Conservation (phyloP, 371 early-diverging fungal species). For the Actinomucor elegans region DNA sequence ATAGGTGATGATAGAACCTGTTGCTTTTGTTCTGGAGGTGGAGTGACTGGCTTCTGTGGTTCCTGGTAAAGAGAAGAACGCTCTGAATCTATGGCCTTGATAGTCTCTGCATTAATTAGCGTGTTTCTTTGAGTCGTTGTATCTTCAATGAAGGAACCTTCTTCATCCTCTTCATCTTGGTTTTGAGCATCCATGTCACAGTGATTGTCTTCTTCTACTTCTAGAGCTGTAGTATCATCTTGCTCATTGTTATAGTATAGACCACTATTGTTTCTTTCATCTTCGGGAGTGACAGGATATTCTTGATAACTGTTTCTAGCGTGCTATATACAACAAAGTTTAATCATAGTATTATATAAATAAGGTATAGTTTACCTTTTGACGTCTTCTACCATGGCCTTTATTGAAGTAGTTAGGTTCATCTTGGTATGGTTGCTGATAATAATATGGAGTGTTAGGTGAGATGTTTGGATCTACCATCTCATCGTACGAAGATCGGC, state of each 20-base stretch:
- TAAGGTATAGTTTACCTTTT: background rate
- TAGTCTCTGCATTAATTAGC: conserved; percentile 1
- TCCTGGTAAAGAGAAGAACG: too few species aligned
- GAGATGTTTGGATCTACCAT: background rate
- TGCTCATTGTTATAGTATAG: background rate
- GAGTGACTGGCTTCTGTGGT: background rate
- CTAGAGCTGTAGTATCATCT: background rate
- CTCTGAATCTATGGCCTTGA: background rate
- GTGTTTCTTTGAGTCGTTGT: conserved; percentile 1
- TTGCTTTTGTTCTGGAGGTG: background rate
- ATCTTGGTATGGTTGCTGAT: background rate
- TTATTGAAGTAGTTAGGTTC: background rate
- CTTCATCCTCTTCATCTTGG: conserved; percentile 1
- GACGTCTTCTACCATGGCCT: background rate
- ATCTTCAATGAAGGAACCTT: conserved; percentile 1
- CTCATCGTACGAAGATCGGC: background rate
- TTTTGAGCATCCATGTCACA: background rate
- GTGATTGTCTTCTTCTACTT: background rate
- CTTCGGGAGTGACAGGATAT: conserved; percentile 5
- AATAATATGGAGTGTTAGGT: background rate
- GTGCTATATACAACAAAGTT: background rate
- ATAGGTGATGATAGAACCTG: background rate
- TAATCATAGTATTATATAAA: background rate
- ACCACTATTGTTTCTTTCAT: background rate
- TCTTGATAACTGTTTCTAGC: background rate